phyloP scores from a whole-genome alignment of 805 yeast species.

The Lipomyces kockii region DNA sequence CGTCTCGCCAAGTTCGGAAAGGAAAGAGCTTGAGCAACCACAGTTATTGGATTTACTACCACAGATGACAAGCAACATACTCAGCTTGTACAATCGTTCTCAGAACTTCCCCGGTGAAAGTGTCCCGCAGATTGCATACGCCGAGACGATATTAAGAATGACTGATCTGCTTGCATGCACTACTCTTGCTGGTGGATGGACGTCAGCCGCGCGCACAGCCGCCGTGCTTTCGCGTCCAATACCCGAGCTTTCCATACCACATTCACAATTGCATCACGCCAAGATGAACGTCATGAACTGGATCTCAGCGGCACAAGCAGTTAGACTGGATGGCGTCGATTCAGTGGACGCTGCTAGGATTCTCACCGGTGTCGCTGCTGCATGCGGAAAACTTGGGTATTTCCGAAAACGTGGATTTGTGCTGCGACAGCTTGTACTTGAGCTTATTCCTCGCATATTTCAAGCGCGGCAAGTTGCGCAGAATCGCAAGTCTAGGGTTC shows the following conservation, averaged over 20 bases:
- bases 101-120: slow-evolving; percentile 66
- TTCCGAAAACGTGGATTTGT: slow-evolving; percentile 71
- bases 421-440: slow-evolving; percentile 64
- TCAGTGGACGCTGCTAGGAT: slow-evolving; percentile 48
- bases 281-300: slow-evolving; percentile 37
- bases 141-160: slow-evolving; percentile 70
- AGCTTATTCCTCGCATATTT: slow-evolving; percentile 42
- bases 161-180: slow-evolving; percentile 62
- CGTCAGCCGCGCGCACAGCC: slow-evolving; percentile 49
- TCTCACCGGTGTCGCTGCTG: slow-evolving; percentile 65
- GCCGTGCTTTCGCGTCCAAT: slow-evolving; percentile 52
- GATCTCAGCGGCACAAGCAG: slow-evolving; percentile 33
- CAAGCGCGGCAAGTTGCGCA: slow-evolving; percentile 32
- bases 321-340: slow-evolving; percentile 32
- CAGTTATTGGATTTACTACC: slow-evolving; percentile 36
- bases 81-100: slow-evolving; percentile 53
- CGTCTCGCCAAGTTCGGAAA: slow-evolving; percentile 8
- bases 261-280: slow-evolving; percentile 17
- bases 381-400: slow-evolving; percentile 66
- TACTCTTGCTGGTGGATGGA: slow-evolving; percentile 56
- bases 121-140: slow-evolving; percentile 79
- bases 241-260: slow-evolving; percentile 6
- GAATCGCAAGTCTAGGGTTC: neutral
- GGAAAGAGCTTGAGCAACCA: slow-evolving; percentile 25
- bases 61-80: slow-evolving; percentile 33